A percentile compares a stretch with the other conserved stretches of the same genome.
Conservation (phyloP, 2,329 filamentous ascomycete genomes). For the Sporothrix schenckii region DNA sequence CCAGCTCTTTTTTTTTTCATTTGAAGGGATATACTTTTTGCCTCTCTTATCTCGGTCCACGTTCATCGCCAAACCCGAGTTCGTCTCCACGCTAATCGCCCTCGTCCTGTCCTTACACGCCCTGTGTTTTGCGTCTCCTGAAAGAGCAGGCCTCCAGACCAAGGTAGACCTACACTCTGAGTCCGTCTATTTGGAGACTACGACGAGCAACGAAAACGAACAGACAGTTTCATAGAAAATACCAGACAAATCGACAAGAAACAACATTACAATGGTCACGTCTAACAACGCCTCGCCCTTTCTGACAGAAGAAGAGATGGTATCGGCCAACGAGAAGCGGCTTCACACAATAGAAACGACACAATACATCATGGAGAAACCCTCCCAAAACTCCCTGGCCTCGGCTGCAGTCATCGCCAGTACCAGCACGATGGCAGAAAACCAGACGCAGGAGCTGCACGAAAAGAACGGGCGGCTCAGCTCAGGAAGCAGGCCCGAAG, state of each 20-base stretch:
- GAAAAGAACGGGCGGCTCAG: slow-evolving; percentile 30
- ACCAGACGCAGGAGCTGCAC: background rate
- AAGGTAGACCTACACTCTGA: background rate
- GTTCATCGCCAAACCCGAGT: background rate
- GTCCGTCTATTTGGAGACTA: slow-evolving; percentile 5
- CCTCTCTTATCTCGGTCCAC: background rate
- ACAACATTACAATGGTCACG: slow-evolving; percentile 12
- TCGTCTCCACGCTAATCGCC: background rate
- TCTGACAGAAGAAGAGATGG: slow-evolving; percentile 16
- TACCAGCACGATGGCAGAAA: slow-evolving; percentile 11
- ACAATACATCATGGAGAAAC: slow-evolving; percentile 36
- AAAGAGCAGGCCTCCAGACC: slow-evolving; percentile 8
- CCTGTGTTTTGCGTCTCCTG: background rate
- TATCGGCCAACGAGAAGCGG: slow-evolving; percentile 21
- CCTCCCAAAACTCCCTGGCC: slow-evolving; percentile 39
- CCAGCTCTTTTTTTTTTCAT: slow-evolving; percentile 1
- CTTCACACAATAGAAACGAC: slow-evolving; percentile 25
- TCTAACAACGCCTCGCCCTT: slow-evolving; percentile 25
- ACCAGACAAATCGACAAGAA: background rate
- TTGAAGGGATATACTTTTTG: background rate
- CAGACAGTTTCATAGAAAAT: background rate
- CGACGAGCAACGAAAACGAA: background rate
- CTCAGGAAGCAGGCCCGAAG: slow-evolving; percentile 22
- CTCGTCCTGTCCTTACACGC: background rate
- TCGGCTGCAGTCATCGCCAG: slow-evolving; percentile 37